A percentile compares a stretch with the other conserved stretches of the same genome.
phyloP scores from a whole-genome alignment of 2,329 filamentous ascomycete species.

The Aphanoascus verrucosus region DNA sequence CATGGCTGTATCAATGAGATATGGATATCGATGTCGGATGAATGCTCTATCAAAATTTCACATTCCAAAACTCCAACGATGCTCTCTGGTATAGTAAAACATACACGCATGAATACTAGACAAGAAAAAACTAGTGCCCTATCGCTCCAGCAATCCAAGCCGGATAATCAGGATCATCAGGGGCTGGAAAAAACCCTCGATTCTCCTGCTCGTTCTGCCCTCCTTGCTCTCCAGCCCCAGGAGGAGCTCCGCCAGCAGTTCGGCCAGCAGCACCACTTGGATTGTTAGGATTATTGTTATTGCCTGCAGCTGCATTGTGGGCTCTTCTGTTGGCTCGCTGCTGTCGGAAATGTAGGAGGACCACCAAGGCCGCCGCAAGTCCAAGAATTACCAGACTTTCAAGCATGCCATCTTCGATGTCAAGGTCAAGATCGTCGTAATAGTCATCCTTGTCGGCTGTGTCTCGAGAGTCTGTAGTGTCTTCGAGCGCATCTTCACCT shows the following conservation, averaged over 20 bases:
- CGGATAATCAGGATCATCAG: slow-evolving; percentile 55
- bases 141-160: slow-evolving; percentile 60
- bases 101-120: slow-evolving; percentile 19
- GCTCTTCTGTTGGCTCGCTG: slow-evolving; percentile 49
- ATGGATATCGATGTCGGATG: not conserved
- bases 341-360: slow-evolving; percentile 72
- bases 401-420: slow-evolving; percentile 65
- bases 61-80: slow-evolving; percentile 4
- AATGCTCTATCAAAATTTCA: not conserved
- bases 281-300: slow-evolving; percentile 1
- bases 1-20: too few relatives aligned
- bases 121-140: slow-evolving; percentile 31
- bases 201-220: slow-evolving; percentile 25
- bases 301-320: slow-evolving; percentile 6
- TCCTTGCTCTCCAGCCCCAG: slow-evolving; percentile 19
- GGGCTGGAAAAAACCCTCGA: slow-evolving; percentile 53
- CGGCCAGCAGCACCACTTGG: slow-evolving; percentile 2
- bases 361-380: slow-evolving; percentile 60
- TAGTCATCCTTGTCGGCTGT: slow-evolving; percentile 36
- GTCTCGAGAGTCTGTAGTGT: slow-evolving; percentile 10
- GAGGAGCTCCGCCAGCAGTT: slow-evolving; percentile 13
- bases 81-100: slow-evolving; percentile 7
- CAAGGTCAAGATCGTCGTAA: slow-evolving; percentile 51
- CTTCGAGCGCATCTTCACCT: slow-evolving; percentile 10
- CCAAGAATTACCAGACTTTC: slow-evolving; percentile 78